Base-by-base conservation (phyloP, 306 rosid genomes). In the Oxytropis ochrocephala region DNA sequence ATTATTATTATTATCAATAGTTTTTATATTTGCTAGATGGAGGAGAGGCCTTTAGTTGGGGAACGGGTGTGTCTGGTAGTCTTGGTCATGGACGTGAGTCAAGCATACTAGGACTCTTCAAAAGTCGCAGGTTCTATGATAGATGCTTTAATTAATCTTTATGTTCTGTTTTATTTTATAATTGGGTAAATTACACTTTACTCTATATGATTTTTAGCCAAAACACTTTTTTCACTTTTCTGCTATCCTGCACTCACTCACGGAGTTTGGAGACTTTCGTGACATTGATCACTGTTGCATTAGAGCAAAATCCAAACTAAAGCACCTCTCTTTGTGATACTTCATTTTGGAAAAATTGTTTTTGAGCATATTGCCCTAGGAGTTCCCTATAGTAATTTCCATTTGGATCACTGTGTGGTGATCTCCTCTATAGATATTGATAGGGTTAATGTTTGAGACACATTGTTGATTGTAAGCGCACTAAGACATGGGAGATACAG, bases 1-100 rank as follows among this genome's bases (percentile, higher is more conserved):
- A 52, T 29, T 65, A 41, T 44, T 56, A 18, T 42, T 63, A 32
- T 53, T 17, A 19, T 77, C 29, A 24, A 7, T 57, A 19, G 11
- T 72, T 16, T 60, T 47, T 56, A 24, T 76, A 76, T 78, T 69
- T 61, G 30, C 71, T 77, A 93, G 98, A 88, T 85, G 83, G 79
- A 50, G 98, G 96, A 72, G 91, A 88, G 73, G 78, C 84, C 64
- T 83, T 90, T 67, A 93, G 98, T 74, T 93, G 98, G 98, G 98
- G 98, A 27, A 70, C 77, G 67, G 98, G 97, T 79, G 89, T 72
- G 29, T 93, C 87, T 52, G 98, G 98, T 71, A 86, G 86, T 81
- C 96, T 93, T 81, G 98, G 97, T 74, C 98, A 93, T 81, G 93
- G 87, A 64, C 88, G 75, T 32, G 89, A 88, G 69, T 80, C 91